These are phyloP conservation scores for Imleria badia DNA, from an alignment of 768 basidiomycete species.

Conservation along the genomic window DNA sequence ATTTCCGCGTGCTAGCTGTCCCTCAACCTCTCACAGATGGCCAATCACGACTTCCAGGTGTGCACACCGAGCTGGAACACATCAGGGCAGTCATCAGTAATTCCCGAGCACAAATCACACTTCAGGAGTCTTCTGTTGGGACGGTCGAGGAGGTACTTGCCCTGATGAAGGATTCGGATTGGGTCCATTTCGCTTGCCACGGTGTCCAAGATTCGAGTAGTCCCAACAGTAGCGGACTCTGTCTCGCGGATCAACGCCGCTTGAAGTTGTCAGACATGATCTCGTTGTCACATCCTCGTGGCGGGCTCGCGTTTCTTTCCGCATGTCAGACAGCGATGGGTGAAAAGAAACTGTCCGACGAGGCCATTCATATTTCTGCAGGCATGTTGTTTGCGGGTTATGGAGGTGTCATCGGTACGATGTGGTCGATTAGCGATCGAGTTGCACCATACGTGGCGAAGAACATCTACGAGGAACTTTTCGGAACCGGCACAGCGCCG, in stretches of 20 bases:
- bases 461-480: constrained; percentile 30
- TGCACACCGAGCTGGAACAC: constrained; percentile 23
- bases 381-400: constrained; percentile 36
- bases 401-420: constrained; percentile 6
- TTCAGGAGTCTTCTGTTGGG: not conserved
- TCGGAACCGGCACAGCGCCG: not conserved
- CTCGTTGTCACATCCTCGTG: not conserved
- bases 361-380: not conserved
- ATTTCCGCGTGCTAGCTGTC: not conserved
- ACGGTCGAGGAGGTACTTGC: constrained; percentile 14
- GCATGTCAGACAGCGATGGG: constrained; percentile 5
- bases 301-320: constrained; percentile 1
- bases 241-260: not conserved
- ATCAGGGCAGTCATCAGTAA: not conserved
- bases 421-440: not conserved
- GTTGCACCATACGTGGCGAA: constrained; percentile 36
- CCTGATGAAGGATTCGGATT: constrained; percentile 2
- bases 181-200: constrained; percentile 3
- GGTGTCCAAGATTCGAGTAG: not conserved
- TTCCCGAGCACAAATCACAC: not conserved
- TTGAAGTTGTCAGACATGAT: not conserved
- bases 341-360: not conserved
- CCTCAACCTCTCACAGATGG: constrained; percentile 18
- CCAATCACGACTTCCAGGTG: constrained; percentile 7
- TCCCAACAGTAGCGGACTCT: not conserved